phyloP scores from a whole-genome alignment of 2,329 filamentous ascomycete species.

The Colletotrichum sp. region DNA sequence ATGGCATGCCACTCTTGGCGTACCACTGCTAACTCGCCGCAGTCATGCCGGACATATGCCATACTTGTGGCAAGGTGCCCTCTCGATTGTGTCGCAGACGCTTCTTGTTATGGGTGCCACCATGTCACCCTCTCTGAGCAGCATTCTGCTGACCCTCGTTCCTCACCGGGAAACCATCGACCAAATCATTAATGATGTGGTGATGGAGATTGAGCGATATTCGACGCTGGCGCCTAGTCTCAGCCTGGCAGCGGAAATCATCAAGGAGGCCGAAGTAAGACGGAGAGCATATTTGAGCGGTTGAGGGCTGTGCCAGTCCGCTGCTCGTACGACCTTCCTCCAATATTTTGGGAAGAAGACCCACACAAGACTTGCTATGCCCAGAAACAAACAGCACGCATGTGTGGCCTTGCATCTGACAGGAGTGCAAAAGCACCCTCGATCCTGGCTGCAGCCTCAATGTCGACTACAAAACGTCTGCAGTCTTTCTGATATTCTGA shows the following conservation, averaged over 20 bases:
- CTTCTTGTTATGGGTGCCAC: slow-evolving; percentile 85
- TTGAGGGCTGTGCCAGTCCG: slow-evolving; percentile 32
- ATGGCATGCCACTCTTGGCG: neutral
- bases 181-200: slow-evolving; percentile 78
- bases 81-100: slow-evolving; percentile 83
- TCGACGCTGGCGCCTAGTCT: slow-evolving; percentile 78
- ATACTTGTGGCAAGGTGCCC: slow-evolving; percentile 84
- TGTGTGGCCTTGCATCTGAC: neutral
- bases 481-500: neutral
- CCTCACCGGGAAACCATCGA: slow-evolving; percentile 68
- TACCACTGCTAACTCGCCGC: slow-evolving; percentile 33
- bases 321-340: neutral
- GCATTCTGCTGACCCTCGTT: slow-evolving; percentile 64
- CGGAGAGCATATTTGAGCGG: slow-evolving; percentile 66
- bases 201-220: slow-evolving; percentile 77
- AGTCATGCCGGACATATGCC: slow-evolving; percentile 84
- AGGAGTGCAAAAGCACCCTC: neutral
- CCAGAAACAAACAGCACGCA: neutral
- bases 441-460: neutral
- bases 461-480: neutral
- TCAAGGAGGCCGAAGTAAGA: slow-evolving; percentile 78
- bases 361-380: neutral
- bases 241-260: slow-evolving; percentile 77
- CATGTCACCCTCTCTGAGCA: slow-evolving; percentile 75
- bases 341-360: neutral